Evolutionary conservation across 2,329 filamentous ascomycete species (phyloP), one percentile per base, ranked within the genome.

Genomic region (Teratosphaeria gauchensis): DNA sequence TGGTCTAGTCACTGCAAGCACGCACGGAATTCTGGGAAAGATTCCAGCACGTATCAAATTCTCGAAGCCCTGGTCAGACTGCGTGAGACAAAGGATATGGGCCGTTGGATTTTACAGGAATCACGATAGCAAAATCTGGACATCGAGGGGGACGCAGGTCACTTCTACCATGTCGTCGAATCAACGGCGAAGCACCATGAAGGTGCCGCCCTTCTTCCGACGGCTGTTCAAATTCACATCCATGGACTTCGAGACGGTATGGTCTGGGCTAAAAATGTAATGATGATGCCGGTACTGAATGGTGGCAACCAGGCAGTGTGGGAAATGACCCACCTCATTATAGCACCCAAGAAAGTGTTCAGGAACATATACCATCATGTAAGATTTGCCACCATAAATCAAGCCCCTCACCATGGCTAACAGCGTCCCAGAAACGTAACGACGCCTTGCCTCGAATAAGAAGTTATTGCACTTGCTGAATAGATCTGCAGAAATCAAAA

Each of bases 311-410:
- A 71, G 69, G 85, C 85, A 21, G 82, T 86, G 65, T 88, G 85
- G 85, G 85, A 88, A 72, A 87, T 88, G 82, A 85, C 83, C 62
- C 83, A 81, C 66, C 76, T 88, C 56, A 77, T 88, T 63, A 83
- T 87, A 69, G 82, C 84, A 33, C 85, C 85, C 0, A 87, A 87
- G 75, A 87, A 87, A 70, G 85, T 88, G 55, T 88, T 88, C 71
- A 78, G 85, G 62, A 85, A 83, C 52, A 86, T 87, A 72, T 87
- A 87, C 72, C 86, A 87, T 68, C 84, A 87, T 73, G 84, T 85
- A 74, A 64, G 78, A 62, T 24, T 53, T 48, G 24, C 21, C 32
- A 32, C 48, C 24, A 51, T 31, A 46, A 31, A 7, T 35, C 11
- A 19, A 14, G 3, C 8, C 42, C 16, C n/a, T 28, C 19, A 11